Conservation (phyloP, 1,139 yeast species). For the Candida sojae region DNA sequence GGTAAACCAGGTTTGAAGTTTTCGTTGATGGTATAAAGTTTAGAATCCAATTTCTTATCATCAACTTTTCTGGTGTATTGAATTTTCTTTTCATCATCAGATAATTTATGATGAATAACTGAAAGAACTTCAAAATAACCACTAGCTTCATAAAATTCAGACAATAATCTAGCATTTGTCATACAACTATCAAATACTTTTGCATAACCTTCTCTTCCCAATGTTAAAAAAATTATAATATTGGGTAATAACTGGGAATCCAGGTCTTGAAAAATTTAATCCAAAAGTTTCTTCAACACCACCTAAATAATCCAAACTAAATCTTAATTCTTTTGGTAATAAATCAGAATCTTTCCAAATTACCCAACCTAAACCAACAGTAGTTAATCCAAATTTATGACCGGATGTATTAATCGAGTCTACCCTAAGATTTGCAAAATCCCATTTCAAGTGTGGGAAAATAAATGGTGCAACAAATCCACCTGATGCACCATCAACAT, state of each 20-base stretch:
- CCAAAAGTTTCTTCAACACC: slow-evolving; percentile 88
- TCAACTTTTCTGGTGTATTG: slow-evolving; percentile 21
- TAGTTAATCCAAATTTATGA: slow-evolving; percentile 87
- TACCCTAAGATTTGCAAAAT: slow-evolving; percentile 74
- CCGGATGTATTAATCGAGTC: slow-evolving; percentile 90
- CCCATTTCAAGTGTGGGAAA: slow-evolving; percentile 79
- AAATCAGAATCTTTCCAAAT: slow-evolving; percentile 69
- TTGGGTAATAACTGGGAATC: slow-evolving; percentile 86
- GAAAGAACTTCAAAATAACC: slow-evolving; percentile 74
- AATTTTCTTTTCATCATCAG: slow-evolving; percentile 16
- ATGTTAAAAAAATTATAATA: slow-evolving; percentile 72
- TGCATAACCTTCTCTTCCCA: slow-evolving; percentile 72
- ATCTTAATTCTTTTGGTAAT: slow-evolving; percentile 66
- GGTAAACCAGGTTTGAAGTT: slow-evolving; percentile 77
- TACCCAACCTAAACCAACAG: slow-evolving; percentile 94
- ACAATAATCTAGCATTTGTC: slow-evolving; percentile 68
- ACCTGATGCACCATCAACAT: slow-evolving; percentile 94
- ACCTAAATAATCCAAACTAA: slow-evolving; percentile 82
- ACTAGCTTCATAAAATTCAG: slow-evolving; percentile 64
- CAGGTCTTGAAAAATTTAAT: slow-evolving; percentile 89
- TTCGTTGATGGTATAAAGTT: slow-evolving; percentile 26
- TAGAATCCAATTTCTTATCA: slow-evolving; percentile 4
- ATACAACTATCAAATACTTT: slow-evolving; percentile 63
- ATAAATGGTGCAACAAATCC: slow-evolving; percentile 85
- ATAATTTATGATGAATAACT: slow-evolving; percentile 64